These are phyloP conservation scores for Vitis rupestris DNA, from an alignment of 164 flowering plant species.

Conservation along the genomic window DNA sequence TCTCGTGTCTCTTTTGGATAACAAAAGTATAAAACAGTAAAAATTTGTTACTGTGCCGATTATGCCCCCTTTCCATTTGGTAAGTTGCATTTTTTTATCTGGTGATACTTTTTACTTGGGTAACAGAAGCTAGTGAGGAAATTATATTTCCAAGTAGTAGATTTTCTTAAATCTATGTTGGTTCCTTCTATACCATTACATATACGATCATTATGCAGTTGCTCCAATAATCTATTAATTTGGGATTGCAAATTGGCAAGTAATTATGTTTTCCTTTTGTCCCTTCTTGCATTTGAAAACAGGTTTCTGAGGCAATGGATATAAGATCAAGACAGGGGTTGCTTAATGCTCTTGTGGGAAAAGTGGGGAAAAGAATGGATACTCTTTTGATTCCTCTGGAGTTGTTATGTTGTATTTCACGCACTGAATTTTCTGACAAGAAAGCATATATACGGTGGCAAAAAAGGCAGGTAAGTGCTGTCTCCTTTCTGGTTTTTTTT, in stretches of 20 bases:
- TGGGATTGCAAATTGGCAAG: background rate
- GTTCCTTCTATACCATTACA: too few species aligned
- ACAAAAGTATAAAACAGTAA: too few species aligned
- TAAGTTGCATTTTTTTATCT: too few species aligned
- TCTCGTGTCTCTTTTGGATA: too few species aligned
- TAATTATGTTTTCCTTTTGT: background rate
- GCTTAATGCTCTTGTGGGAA: constrained; percentile 85
- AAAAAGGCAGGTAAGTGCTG: constrained; percentile 83
- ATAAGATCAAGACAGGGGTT: constrained; percentile 86
- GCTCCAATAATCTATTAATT: background rate
- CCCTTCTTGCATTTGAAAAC: constrained; percentile 15
- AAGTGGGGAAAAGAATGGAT: constrained; percentile 97
- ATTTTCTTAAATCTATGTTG: too few species aligned
- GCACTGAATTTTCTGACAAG: constrained; percentile 91
- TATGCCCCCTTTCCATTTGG: too few species aligned
- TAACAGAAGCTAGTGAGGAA: too few species aligned
- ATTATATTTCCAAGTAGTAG: too few species aligned
- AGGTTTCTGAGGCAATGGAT: constrained; percentile 96
- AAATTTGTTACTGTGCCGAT: too few species aligned
- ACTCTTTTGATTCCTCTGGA: constrained; percentile 88
- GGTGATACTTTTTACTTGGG: too few species aligned
- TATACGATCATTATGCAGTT: background rate
- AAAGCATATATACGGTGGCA: constrained; percentile 93
- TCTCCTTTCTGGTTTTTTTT: background rate
- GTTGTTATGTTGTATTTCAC: constrained; percentile 81